phyloP scores from a whole-genome alignment of 257 asterid species.

The Solanum lignicaule region DNA sequence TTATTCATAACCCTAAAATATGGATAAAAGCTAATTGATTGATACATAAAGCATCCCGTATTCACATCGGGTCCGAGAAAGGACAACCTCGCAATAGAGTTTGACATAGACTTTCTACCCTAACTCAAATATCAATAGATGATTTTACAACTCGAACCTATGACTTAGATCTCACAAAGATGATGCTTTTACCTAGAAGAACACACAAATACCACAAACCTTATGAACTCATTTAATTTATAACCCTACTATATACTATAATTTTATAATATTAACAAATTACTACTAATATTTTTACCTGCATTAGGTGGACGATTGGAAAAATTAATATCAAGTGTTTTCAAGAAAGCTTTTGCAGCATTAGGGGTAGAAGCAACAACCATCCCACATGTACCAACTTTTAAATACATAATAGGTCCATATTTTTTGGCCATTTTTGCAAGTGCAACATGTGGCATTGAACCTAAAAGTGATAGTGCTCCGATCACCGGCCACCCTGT shows the following conservation, averaged over 20 bases:
- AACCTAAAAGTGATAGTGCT: constrained; percentile 31
- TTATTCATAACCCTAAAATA: background rate
- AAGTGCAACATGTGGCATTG: constrained; percentile 35
- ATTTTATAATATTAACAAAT: background rate
- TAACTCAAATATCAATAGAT: background rate
- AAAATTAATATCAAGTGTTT: constrained; percentile 29
- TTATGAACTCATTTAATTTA: background rate
- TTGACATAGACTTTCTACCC: background rate
- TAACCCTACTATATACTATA: background rate
- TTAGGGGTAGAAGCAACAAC: constrained; percentile 40
- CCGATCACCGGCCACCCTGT: constrained; percentile 38
- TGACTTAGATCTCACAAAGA: background rate
- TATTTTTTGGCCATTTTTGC: constrained; percentile 38
- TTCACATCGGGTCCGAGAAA: fast-evolving
- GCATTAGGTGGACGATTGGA: constrained; percentile 35
- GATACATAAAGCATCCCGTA: background rate
- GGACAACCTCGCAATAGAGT: background rate
- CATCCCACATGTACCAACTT: constrained; percentile 30
- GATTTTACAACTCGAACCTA: background rate
- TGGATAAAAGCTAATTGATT: background rate
- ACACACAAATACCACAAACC: background rate
- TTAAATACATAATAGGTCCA: constrained; percentile 37
- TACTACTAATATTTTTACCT: background rate
- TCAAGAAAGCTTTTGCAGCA: constrained; percentile 34
- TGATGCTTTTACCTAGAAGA: background rate